Evolutionary conservation across 2,329 filamentous ascomycete species (phyloP).

Genomic region (Colletotrichum euphorbiae): DNA sequence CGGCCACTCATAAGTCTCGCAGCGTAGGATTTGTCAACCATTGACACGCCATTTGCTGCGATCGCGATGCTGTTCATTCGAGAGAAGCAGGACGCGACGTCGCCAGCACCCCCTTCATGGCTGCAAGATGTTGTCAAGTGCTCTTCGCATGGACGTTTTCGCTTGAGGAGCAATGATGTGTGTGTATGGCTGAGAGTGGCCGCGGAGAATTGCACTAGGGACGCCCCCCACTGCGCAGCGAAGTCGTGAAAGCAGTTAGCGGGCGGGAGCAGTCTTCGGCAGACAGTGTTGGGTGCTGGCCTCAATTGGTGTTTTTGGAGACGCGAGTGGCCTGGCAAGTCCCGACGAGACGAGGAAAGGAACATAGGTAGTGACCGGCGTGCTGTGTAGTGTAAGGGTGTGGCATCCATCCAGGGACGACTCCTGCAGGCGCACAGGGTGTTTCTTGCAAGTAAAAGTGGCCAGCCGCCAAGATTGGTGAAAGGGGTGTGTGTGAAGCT

Average conservation of each 20-base stretch:
- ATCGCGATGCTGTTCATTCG: background rate
- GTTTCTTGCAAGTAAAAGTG: conserved; percentile 25
- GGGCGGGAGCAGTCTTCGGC: conserved; percentile 25
- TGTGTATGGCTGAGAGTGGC: conserved; percentile 24
- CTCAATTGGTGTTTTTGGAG: conserved; percentile 10
- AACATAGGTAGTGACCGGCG: background rate
- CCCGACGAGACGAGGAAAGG: background rate
- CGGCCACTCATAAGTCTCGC: background rate
- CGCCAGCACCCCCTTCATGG: conserved; percentile 16
- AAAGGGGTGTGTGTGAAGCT: conserved; percentile 22
- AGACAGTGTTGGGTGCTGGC: conserved; percentile 1
- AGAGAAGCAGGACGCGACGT: background rate
- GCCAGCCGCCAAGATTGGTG: conserved; percentile 3
- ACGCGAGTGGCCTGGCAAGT: conserved; percentile 19
- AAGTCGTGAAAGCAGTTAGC: background rate
- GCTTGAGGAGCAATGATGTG: conserved; percentile 17
- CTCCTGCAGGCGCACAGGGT: conserved; percentile 34
- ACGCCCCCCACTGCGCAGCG: too few species aligned
- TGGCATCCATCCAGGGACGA: conserved; percentile 23
- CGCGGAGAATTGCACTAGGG: background rate
- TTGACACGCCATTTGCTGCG: background rate
- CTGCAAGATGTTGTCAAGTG: conserved; percentile 15
- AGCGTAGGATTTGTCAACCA: background rate
- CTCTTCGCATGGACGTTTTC: conserved; percentile 2
- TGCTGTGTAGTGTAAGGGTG: background rate